A percentile compares a stretch with the other conserved stretches of the same genome.
These are phyloP conservation scores for Kingdonia uniflora DNA, from an alignment of 164 flowering plant species.

Conservation along the genomic window DNA sequence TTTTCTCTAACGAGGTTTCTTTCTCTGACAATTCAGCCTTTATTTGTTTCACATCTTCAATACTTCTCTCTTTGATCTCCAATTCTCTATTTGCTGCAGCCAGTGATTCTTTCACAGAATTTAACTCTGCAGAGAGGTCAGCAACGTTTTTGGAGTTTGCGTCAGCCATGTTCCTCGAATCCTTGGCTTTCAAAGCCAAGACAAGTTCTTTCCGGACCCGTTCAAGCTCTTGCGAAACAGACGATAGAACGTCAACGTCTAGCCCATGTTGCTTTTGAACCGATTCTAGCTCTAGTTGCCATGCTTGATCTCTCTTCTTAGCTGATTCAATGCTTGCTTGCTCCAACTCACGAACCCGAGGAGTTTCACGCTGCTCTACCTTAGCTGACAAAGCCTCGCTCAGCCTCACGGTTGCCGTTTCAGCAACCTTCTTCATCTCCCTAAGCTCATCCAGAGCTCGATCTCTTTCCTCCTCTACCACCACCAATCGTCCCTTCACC, in stretches of 20 bases:
- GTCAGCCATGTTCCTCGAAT: slow-evolving; percentile 9
- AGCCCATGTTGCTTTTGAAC: slow-evolving; percentile 19
- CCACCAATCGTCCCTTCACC: slow-evolving; percentile 22
- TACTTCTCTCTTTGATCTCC: slow-evolving; percentile 16
- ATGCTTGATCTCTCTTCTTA: slow-evolving; percentile 25
- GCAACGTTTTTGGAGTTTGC: slow-evolving; percentile 15
- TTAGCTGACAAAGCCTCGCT: slow-evolving; percentile 23
- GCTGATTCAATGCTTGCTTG: slow-evolving; percentile 17
- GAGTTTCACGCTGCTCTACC: slow-evolving; percentile 2
- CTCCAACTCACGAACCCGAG: slow-evolving; percentile 15
- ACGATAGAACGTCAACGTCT: slow-evolving; percentile 17
- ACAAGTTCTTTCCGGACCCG: slow-evolving; percentile 8
- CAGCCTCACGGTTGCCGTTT: slow-evolving; percentile 24
- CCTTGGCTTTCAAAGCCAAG: slow-evolving; percentile 10
- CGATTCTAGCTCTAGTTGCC: slow-evolving; percentile 25
- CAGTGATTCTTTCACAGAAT: slow-evolving; percentile 18
- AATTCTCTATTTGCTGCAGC: slow-evolving; percentile 20
- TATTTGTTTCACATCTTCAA: slow-evolving; percentile 19
- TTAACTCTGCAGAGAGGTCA: slow-evolving; percentile 25
- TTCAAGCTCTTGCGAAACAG: slow-evolving; percentile 13
- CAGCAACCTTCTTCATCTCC: slow-evolving; percentile 32
- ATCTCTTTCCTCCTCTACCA: slow-evolving; percentile 29
- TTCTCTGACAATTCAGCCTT: slow-evolving; percentile 19
- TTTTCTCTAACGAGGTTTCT: slow-evolving; percentile 8
- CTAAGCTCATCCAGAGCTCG: slow-evolving; percentile 28